These are phyloP conservation scores for Rhizomucor miehei DNA, from an alignment of 371 early-diverging fungal species.

Conservation along the genomic window DNA sequence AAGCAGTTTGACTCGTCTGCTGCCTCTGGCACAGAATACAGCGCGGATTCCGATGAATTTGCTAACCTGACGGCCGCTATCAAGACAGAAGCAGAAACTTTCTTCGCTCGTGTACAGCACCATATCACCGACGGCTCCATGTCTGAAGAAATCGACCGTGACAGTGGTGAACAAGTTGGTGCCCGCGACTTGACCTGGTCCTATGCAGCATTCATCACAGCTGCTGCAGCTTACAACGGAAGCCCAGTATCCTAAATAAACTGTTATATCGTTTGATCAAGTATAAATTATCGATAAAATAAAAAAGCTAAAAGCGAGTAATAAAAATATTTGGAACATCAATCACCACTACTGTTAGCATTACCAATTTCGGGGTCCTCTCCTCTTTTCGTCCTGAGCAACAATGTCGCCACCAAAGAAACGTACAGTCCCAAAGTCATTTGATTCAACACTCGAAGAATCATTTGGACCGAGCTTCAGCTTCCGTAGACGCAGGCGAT, in stretches of 20 bases:
- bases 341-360: too few relatives aligned
- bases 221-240: slow-evolving; percentile 17
- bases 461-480: too few relatives aligned
- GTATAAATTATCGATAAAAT: not conserved
- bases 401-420: too few relatives aligned
- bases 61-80: slow-evolving; percentile 21
- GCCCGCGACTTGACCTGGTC: slow-evolving; percentile 78
- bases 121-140: slow-evolving; percentile 54
- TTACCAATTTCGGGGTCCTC: too few relatives aligned
- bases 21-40: slow-evolving; percentile 24
- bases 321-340: too few relatives aligned
- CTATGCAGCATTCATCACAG: slow-evolving; percentile 62
- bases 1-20: slow-evolving; percentile 16
- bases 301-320: too few relatives aligned
- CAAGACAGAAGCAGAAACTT: slow-evolving; percentile 48
- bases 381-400: too few relatives aligned
- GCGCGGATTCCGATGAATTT: slow-evolving; percentile 16
- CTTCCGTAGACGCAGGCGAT: too few relatives aligned
- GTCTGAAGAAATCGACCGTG: slow-evolving; percentile 61
- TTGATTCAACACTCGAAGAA: too few relatives aligned
- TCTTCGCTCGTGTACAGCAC: slow-evolving; percentile 46
- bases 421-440: too few relatives aligned
- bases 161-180: slow-evolving; percentile 54
- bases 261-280: not conserved
- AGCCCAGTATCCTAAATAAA: not conserved